Conservation (phyloP, 1,139 yeast genomes). For the Oligophagozyma castellii region DNA sequence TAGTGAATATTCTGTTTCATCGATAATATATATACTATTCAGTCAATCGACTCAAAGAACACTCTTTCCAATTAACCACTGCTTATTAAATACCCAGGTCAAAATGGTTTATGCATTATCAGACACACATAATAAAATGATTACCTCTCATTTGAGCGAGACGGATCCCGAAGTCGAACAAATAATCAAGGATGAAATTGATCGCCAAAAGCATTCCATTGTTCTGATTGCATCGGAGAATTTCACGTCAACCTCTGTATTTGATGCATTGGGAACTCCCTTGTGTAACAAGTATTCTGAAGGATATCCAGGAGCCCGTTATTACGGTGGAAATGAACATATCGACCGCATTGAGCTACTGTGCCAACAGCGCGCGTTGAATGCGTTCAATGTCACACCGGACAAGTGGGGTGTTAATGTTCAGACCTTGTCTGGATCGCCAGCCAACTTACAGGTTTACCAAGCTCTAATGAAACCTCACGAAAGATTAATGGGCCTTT, state of each 20-base stretch:
- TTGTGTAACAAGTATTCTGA: slow-evolving; percentile 87
- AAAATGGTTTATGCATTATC: slow-evolving; percentile 43
- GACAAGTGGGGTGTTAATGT: slow-evolving; percentile 97
- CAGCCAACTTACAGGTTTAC: slow-evolving; percentile 93
- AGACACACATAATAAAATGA: slow-evolving; percentile 49
- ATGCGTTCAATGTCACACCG: slow-evolving; percentile 67
- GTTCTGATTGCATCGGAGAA: slow-evolving; percentile 94
- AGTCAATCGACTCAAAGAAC: not conserved
- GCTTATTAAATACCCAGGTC: not conserved
- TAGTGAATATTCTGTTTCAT: no score
- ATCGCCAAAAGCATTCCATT: slow-evolving; percentile 89
- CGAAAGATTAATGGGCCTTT: slow-evolving; percentile 93
- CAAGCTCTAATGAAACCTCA: slow-evolving; percentile 91
- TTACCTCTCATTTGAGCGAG: slow-evolving; percentile 55
- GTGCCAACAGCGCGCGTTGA: slow-evolving; percentile 87
- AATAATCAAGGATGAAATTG: slow-evolving; percentile 76
- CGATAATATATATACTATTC: no score
- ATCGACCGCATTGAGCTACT: slow-evolving; percentile 85
- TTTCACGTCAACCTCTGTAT: slow-evolving; percentile 91
- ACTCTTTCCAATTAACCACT: slow-evolving; percentile 1
- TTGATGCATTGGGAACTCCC: slow-evolving; percentile 94
- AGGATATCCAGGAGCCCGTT: slow-evolving; percentile 82
- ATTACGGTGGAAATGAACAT: slow-evolving; percentile 85
- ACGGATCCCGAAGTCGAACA: slow-evolving; percentile 75
- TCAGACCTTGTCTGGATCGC: slow-evolving; percentile 91